phyloP scores from a whole-genome alignment of 495 filamentous ascomycete genomes.

The Lophiostoma macrostomum region DNA sequence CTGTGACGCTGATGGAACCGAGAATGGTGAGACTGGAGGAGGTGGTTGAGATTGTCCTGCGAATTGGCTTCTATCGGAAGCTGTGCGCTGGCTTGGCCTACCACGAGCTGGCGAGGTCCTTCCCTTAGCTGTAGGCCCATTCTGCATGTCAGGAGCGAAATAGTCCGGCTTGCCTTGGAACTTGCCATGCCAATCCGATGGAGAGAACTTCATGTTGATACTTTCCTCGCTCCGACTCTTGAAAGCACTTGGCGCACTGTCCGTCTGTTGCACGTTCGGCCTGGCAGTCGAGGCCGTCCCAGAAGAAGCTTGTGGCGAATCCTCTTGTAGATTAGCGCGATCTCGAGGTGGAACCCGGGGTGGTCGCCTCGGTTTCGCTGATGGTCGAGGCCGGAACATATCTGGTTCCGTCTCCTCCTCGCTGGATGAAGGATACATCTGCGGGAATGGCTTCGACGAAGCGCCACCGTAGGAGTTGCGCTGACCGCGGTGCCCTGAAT shows the following conservation, averaged over 20 bases:
- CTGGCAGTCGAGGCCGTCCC: neutral
- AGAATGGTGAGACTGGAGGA: conserved; percentile 19
- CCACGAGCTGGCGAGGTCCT: conserved; percentile 37
- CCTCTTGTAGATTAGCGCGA: conserved; percentile 6
- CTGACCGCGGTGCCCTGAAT: conserved; percentile 17
- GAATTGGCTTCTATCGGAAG: conserved; percentile 33
- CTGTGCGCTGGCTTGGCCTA: conserved; percentile 30
- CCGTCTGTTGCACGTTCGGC: conserved; percentile 40
- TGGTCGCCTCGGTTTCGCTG: neutral
- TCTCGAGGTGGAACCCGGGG: conserved; percentile 25
- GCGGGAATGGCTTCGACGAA: conserved; percentile 6
- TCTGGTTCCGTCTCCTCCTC: conserved; percentile 10
- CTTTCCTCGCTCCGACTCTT: conserved; percentile 64
- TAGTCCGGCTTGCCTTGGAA: conserved; percentile 51
- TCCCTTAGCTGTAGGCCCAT: conserved; percentile 33
- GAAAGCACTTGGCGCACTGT: conserved; percentile 38
- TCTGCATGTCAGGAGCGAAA: conserved; percentile 43
- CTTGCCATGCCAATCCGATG: conserved; percentile 57
- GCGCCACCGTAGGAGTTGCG: conserved; percentile 12
- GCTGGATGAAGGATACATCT: conserved; percentile 3
- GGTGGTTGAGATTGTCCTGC: conserved; percentile 22
- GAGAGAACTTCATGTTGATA: conserved; percentile 71
- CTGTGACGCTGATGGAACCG: neutral
- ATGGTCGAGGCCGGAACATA: neutral
- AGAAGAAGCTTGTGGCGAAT: neutral